Evolutionary conservation across 2,329 filamentous ascomycete species (phyloP), one percentile per base, ranked within the genome.

Genomic region (Pochonia chlamydosporia): DNA sequence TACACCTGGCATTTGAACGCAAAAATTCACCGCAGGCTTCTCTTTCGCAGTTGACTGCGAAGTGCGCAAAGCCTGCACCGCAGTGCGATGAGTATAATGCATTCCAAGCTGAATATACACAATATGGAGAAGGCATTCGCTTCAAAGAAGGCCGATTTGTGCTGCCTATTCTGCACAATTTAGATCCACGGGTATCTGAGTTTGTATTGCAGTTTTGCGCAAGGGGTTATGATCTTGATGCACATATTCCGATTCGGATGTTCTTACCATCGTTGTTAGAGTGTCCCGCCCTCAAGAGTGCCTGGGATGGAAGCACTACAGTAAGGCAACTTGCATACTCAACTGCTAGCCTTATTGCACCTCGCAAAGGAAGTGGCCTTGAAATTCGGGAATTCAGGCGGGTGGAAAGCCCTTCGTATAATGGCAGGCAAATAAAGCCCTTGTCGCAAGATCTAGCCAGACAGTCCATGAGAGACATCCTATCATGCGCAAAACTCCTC

Each of bases 231-330:
- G 11, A 7, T 5, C 3, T 5, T 11, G 21, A 28, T 13, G 9
- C 26, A 16, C 4, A 20, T 24, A 37, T 13, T 11, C 41, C 41
- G 20, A 56, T 65, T 11, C 64, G 73, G 35, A 72, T 88, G 11
- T 91, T 85, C 59, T 71, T 90, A 1, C 82, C 84, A 0, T 71
- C 84, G 20, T 62, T 89, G 0, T 65, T 82, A 9, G 81, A 85
- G 52, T 75, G 73, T 48, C 73, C 75, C 16, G 58, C 62, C n/a
- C 71, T 74, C 25, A 71, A 72, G 37, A 82, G 73, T 55, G 76
- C 78, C 14, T 84, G 81, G 80, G 70, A 73, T 45, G 67, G 74
- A 48, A 78, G 78, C 46, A 69, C 66, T 23, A 47, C 59, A 7
- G 65, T 80, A 26, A 70, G 81, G 13, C 68, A 68, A 40, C 53